Evolutionary conservation across 441 rosid species (phyloP).

Genomic region (Viola pubescens): DNA sequence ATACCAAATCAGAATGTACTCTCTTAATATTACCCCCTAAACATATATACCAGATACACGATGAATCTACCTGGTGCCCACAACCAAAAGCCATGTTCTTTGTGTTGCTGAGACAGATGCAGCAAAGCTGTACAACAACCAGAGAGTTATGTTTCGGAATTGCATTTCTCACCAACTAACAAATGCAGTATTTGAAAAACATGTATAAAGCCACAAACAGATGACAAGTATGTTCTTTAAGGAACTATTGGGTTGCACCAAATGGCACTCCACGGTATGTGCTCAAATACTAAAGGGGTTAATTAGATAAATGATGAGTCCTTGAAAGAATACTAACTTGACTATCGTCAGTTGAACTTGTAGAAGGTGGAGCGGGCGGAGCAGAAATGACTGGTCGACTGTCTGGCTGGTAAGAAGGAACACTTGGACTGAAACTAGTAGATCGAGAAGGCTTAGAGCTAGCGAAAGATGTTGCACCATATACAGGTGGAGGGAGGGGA

Average conservation of each 20-base stretch:
- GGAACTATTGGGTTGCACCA: not conserved
- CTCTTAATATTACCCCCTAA: not conserved
- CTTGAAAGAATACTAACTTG: conserved; percentile 34
- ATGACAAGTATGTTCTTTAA: not conserved
- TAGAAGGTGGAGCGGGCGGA: conserved; percentile 43
- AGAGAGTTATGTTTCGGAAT: not conserved
- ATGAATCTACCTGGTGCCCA: conserved; percentile 70
- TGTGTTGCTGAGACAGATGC: conserved; percentile 52
- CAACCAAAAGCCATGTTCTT: conserved; percentile 90
- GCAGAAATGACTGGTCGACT: conserved; percentile 34
- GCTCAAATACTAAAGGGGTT: too few relatives aligned
- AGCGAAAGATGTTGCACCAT: conserved; percentile 38
- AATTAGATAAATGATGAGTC: too few relatives aligned
- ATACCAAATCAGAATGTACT: not conserved
- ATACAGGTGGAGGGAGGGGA: conserved; percentile 71
- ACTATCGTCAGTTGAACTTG: conserved; percentile 33
- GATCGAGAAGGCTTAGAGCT: conserved; percentile 34
- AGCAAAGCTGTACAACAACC: conserved; percentile 43
- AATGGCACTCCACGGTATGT: not conserved
- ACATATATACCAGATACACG: not conserved
- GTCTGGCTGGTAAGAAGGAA: conserved; percentile 28
- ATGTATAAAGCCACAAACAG: not conserved
- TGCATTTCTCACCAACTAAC: too few relatives aligned
- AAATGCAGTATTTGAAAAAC: not conserved
- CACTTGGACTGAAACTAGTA: conserved; percentile 41